These are phyloP conservation scores for Hericium coralloides DNA, from an alignment of 768 basidiomycete genomes.

Conservation along the genomic window DNA sequence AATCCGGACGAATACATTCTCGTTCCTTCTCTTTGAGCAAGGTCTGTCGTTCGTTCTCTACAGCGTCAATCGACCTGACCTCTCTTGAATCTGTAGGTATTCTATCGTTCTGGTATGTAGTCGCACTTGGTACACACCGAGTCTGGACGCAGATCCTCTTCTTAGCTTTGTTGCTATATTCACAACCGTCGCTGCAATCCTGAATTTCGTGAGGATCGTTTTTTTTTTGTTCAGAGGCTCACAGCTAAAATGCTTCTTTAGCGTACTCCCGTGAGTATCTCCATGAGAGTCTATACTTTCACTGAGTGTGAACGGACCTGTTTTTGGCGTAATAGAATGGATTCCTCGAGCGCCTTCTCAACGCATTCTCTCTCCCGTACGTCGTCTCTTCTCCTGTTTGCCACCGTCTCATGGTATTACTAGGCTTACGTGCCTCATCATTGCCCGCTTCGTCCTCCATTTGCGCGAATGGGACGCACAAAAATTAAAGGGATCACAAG, in stretches of 20 bases:
- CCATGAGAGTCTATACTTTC: neutral
- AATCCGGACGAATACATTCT: conserved; percentile 1
- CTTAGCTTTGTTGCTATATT: neutral
- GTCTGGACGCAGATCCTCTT: neutral
- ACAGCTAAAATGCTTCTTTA: neutral
- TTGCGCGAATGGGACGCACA: conserved; percentile 3
- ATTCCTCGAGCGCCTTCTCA: neutral
- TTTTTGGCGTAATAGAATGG: neutral
- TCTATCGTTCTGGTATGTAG: neutral
- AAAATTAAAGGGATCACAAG: neutral
- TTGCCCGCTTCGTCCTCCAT: conserved; percentile 12
- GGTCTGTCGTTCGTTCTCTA: conserved; percentile 5
- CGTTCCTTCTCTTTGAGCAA: conserved; percentile 9
- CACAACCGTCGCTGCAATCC: neutral
- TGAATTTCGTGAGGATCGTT: neutral
- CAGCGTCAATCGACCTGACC: neutral
- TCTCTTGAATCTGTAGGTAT: neutral
- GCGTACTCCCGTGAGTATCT: neutral
- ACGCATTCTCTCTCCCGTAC: neutral
- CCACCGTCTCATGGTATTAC: neutral
- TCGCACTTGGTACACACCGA: neutral
- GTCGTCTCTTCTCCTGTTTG: neutral
- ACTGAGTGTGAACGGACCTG: neutral
- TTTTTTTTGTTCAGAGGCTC: neutral
- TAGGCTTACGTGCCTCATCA: conserved; percentile 1